A percentile compares a stretch with the other conserved stretches of the same genome.
phyloP scores from a whole-genome alignment of 352 stramenopile genomes.

The Phytophthora aleatoria region DNA sequence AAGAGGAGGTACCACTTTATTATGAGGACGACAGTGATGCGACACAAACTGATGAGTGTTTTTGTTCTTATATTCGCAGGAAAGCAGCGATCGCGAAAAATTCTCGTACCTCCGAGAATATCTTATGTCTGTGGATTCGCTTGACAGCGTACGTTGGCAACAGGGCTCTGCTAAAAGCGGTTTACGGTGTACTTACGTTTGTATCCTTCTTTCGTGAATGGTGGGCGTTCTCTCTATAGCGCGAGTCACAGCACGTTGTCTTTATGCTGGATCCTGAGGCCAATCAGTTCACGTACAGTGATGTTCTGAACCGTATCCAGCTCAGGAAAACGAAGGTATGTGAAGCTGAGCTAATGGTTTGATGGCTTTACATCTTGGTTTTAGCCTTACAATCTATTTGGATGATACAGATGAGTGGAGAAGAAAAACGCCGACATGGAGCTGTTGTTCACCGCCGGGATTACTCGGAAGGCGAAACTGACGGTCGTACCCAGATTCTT shows the following conservation, averaged over 20 bases:
- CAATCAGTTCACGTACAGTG: slow-evolving; percentile 78
- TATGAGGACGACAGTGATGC: neutral
- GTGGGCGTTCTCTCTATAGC: slow-evolving; percentile 16
- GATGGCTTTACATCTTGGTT: neutral
- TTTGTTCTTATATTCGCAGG: slow-evolving; percentile 35
- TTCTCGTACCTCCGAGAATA: slow-evolving; percentile 87
- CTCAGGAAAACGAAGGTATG: slow-evolving; percentile 83
- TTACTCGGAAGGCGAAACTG: slow-evolving; percentile 71
- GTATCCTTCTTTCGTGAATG: slow-evolving; percentile 5
- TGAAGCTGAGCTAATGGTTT: neutral
- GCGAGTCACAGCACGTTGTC: slow-evolving; percentile 75
- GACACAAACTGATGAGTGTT: slow-evolving; percentile 7
- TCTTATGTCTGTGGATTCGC: slow-evolving; percentile 66
- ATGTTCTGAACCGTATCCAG: slow-evolving; percentile 77
- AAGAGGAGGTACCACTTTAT: slow-evolving; percentile 50
- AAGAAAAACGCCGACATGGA: slow-evolving; percentile 81
- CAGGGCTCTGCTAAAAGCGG: neutral
- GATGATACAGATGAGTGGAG: slow-evolving; percentile 51
- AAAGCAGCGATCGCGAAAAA: slow-evolving; percentile 69
- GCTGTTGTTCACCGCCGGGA: slow-evolving; percentile 76
- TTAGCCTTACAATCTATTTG: slow-evolving; percentile 9
- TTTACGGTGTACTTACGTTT: slow-evolving; percentile 7
- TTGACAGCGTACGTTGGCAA: slow-evolving; percentile 64
- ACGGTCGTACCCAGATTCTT: slow-evolving; percentile 62
- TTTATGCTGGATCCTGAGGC: slow-evolving; percentile 83